phyloP scores from a whole-genome alignment of 208 protist genomes.

The Trypanosoma cruzi region DNA sequence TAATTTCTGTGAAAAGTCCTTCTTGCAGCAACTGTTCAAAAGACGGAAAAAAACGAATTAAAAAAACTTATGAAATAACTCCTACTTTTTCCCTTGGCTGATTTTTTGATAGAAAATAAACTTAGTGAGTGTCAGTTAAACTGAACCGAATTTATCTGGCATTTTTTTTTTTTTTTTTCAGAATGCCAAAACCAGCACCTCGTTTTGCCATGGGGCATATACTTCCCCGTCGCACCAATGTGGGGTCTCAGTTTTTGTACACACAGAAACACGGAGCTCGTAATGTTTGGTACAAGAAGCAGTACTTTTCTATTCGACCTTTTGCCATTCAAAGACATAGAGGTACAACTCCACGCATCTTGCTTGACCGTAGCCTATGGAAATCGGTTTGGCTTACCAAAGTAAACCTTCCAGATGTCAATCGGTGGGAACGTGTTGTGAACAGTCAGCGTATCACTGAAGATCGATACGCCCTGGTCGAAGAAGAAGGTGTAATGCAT shows the following conservation, averaged over 20 bases:
- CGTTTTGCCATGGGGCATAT: conserved; percentile 39
- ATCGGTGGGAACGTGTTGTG: conserved; percentile 91
- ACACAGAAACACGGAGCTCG: conserved; percentile 81
- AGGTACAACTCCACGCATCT: conserved; percentile 75
- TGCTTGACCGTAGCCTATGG: conserved; percentile 87
- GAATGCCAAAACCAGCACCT: conserved; percentile 51
- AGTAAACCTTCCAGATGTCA: conserved; percentile 76
- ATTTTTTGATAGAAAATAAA: neutral
- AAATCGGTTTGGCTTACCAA: conserved; percentile 69
- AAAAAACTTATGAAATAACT: no score
- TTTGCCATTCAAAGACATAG: conserved; percentile 76
- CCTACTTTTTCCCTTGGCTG: no score
- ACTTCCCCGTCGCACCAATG: conserved; percentile 67
- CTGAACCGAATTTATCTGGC: neutral
- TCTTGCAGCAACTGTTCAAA: no score
- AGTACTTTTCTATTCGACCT: conserved; percentile 77
- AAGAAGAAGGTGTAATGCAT: conserved; percentile 87
- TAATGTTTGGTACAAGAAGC: conserved; percentile 70
- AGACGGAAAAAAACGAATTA: no score
- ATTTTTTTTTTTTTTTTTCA: no score
- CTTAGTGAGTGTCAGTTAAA: neutral
- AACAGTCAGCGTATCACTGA: conserved; percentile 89
- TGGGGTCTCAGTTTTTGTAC: conserved; percentile 79
- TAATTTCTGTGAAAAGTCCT: no score
- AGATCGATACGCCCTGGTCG: conserved; percentile 85